Evolutionary conservation across 441 rosid species (phyloP).

Genomic region (Capsella rubella): DNA sequence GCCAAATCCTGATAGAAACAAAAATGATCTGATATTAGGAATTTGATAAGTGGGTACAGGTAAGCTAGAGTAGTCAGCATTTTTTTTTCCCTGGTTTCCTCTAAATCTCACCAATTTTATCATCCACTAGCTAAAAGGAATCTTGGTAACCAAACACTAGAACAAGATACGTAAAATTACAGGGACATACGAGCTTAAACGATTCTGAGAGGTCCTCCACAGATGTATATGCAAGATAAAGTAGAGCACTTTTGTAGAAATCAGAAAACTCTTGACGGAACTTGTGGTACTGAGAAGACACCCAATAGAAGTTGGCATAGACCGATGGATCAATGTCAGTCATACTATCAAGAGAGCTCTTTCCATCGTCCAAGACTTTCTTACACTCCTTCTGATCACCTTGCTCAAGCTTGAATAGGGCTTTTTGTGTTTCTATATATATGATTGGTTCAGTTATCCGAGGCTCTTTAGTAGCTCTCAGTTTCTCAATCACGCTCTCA

Average conservation of each 20-base stretch:
- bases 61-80: background rate
- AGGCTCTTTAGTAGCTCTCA: slow-evolving; percentile 73
- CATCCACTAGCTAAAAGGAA: background rate
- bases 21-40: slow-evolving; percentile 14
- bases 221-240: slow-evolving; percentile 92
- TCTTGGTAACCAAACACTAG: background rate
- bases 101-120: background rate
- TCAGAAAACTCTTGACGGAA: slow-evolving; percentile 87
- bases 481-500: slow-evolving; percentile 84
- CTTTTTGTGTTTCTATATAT: slow-evolving; percentile 85
- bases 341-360: slow-evolving; percentile 86
- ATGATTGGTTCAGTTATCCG: slow-evolving; percentile 85
- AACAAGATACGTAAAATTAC: background rate
- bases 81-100: background rate
- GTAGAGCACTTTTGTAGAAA: slow-evolving; percentile 89
- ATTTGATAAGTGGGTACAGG: background rate
- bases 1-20: slow-evolving; percentile 81
- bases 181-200: slow-evolving; percentile 76
- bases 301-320: slow-evolving; percentile 88
- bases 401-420: slow-evolving; percentile 82
- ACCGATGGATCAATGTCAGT: slow-evolving; percentile 99
- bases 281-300: slow-evolving; percentile 87
- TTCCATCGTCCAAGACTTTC: slow-evolving; percentile 86
- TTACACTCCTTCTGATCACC: slow-evolving; percentile 91
- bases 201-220: slow-evolving; percentile 93